Percentiles rank a stretch among this genome's conserved stretches.
phyloP scores from a whole-genome alignment of 345 rosid species.

The Corchorus capsularis region DNA sequence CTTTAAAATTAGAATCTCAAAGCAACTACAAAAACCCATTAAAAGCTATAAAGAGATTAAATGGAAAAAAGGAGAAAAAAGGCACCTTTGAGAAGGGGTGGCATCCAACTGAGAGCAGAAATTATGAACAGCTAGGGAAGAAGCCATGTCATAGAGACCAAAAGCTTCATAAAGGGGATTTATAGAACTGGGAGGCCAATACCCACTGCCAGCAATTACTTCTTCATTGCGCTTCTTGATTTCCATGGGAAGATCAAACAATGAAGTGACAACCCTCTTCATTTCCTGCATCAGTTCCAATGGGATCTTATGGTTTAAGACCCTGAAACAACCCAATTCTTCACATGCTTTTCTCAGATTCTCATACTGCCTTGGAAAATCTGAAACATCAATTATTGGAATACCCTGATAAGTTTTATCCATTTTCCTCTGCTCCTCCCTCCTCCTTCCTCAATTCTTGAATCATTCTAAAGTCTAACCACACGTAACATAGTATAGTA shows the following conservation, averaged over 20 bases:
- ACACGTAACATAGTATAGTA: background rate
- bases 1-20: background rate
- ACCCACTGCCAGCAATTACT: conserved; percentile 76
- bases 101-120: conserved; percentile 76
- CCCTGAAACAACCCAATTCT: conserved; percentile 81
- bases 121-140: conserved; percentile 52
- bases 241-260: conserved; percentile 68
- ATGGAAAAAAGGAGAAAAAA: background rate
- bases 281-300: conserved; percentile 54
- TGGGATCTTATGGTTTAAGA: conserved; percentile 64
- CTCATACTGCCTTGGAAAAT: conserved; percentile 38
- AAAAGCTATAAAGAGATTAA: background rate
- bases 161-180: conserved; percentile 88
- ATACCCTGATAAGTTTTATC: conserved; percentile 11
- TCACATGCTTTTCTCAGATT: conserved; percentile 63
- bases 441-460: background rate
- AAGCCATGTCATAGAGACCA: conserved; percentile 73
- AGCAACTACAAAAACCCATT: background rate
- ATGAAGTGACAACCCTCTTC: conserved; percentile 61
- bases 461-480: background rate
- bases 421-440: background rate
- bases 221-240: conserved; percentile 57
- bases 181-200: conserved; percentile 46
- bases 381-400: conserved; percentile 54
- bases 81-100: conserved; percentile 65